These are phyloP conservation scores for Oryza longistaminata DNA, from an alignment of 176 grass and related monocot genomes.

Conservation along the genomic window DNA sequence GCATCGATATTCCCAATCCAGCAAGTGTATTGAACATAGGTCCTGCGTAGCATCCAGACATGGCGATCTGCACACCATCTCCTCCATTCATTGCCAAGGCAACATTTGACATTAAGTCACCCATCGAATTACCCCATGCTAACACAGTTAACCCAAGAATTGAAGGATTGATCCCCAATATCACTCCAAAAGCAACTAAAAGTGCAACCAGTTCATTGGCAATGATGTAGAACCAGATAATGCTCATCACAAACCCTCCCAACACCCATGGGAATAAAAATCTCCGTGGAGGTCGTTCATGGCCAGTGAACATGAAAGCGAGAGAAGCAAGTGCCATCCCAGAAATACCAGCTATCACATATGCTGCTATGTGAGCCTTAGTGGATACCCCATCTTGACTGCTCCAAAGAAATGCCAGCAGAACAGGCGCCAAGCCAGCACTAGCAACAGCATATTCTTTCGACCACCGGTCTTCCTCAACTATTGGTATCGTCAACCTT, in stretches of 20 bases:
- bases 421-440: slow-evolving; percentile 68
- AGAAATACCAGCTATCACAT: slow-evolving; percentile 50
- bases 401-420: slow-evolving; percentile 80
- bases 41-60: slow-evolving; percentile 97
- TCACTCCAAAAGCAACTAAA: slow-evolving; percentile 84
- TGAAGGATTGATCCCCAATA: slow-evolving; percentile 89
- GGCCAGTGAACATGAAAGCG: slow-evolving; percentile 65
- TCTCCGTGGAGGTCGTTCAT: slow-evolving; percentile 71
- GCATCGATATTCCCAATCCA: slow-evolving; percentile 86
- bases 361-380: slow-evolving; percentile 46
- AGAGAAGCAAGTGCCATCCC: slow-evolving; percentile 64
- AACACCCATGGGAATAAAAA: slow-evolving; percentile 94
- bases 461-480: slow-evolving; percentile 91
- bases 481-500: slow-evolving; percentile 84
- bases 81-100: slow-evolving; percentile 90
- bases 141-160: slow-evolving; percentile 93
- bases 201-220: slow-evolving; percentile 95
- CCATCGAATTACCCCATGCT: slow-evolving; percentile 99
- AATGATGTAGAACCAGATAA: slow-evolving; percentile 94
- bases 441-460: slow-evolving; percentile 83
- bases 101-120: slow-evolving; percentile 95
- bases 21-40: slow-evolving; percentile 99
- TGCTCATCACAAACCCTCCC: slow-evolving; percentile 99
- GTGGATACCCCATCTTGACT: slow-evolving; percentile 49
- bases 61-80: slow-evolving; percentile 87